Base-by-base conservation (phyloP, 1,284 basidiomycete genomes). In the Ustilago nuda region DNA sequence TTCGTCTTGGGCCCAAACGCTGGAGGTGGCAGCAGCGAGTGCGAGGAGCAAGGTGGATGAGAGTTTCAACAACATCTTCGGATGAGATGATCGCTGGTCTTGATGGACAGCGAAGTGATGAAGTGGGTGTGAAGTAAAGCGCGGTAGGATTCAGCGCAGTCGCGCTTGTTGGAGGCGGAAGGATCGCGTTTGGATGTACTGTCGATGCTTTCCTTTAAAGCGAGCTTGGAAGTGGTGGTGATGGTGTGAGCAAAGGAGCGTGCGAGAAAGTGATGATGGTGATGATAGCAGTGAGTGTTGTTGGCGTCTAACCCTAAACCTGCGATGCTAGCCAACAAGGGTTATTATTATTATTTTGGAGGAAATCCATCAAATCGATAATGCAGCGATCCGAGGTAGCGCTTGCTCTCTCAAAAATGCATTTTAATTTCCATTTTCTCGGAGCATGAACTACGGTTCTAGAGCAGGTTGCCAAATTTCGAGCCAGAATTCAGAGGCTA, bases 1-100 rank as follows among this genome's bases (percentile, higher is more conserved):
- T n/a, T 72, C 67, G 15, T 68, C 74, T 4, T 46, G 30, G 5
- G 56, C 61, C 9, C 15, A 15, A 32, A 37, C 17, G 30, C 60
- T 45, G 8, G 58, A 32, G 27, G 59, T 56, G 33, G 59, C 32
- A 12, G 43, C 56, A 0, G 56, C 43, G 37, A 69, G 30, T 11
- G 48, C 48, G 12, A 5, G 2, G 4, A 30, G 27, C 2, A 50
- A 2, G 27, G 48, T 27, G 48, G 30, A 50, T 12, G 27, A 30
- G 43, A 45, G n/a, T 11, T 45, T 45, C 7, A 15, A 45, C 43
- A 45, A 45, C 43, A 50, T 50, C 12, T 23, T 50, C 23, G 9
- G 13, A 30, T 15, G 48, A 30, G 19, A 48, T 19, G n/a, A 9
- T 48, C 5, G 45, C 7, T 13, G 39, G 39, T 13, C 13, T 13